Evolutionary conservation across 2,329 filamentous ascomycete species (phyloP).

Genomic region (Diplocarpon mali): DNA sequence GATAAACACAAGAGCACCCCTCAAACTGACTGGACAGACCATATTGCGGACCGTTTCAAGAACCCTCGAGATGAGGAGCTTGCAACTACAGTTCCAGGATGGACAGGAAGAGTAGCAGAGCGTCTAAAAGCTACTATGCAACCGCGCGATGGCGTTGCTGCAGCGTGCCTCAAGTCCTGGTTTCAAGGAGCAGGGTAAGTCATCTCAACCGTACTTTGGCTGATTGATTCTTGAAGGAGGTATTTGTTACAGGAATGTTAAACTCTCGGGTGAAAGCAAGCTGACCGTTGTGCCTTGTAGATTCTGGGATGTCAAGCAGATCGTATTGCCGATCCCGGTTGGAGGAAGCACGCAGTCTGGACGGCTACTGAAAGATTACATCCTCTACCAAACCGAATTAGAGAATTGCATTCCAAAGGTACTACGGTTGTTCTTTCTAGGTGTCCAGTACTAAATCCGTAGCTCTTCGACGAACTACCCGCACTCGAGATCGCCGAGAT

Average conservation of each 20-base stretch:
- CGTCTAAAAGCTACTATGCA: conserved; percentile 19
- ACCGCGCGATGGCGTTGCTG: conserved; percentile 22
- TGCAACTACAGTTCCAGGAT: conserved; percentile 18
- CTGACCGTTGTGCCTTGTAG: conserved; percentile 6
- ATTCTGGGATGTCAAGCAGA: conserved; percentile 25
- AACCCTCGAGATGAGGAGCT: conserved; percentile 18
- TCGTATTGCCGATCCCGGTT: conserved; percentile 20
- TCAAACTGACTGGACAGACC: conserved; percentile 20
- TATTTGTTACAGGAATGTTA: too few relatives aligned
- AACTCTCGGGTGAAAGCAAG: not conserved
- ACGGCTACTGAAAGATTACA: conserved; percentile 15
- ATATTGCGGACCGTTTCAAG: conserved; percentile 20
- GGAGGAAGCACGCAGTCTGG: conserved; percentile 15
- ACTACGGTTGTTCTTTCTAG: not conserved
- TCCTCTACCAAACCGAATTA: conserved; percentile 15
- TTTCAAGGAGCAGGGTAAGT: conserved; percentile 24
- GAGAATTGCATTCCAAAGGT: conserved; percentile 21
- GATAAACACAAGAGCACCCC: conserved; percentile 15
- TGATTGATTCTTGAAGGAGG: too few relatives aligned
- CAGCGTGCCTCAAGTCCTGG: conserved; percentile 23
- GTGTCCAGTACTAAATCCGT: not conserved
- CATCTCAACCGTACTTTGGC: not conserved
- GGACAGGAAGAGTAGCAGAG: conserved; percentile 21
- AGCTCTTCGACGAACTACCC: conserved; percentile 16
- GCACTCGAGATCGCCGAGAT: conserved; percentile 14